phyloP scores from a whole-genome alignment of 2,329 filamentous ascomycete species.

The Colletotrichum lindemuthianum region DNA sequence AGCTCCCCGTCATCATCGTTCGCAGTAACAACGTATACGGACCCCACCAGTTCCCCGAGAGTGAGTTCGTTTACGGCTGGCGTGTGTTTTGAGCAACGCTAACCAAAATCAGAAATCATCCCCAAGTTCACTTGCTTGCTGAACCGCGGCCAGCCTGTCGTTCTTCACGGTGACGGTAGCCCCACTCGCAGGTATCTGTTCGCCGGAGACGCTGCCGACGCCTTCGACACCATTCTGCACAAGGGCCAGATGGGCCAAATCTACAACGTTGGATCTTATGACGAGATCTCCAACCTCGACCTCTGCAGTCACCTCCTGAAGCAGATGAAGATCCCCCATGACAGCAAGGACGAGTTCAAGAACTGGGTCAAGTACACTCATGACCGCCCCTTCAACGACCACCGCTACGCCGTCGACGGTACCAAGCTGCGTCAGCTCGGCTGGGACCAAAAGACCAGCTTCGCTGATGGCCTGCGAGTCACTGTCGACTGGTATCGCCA shows the following conservation, averaged over 20 bases:
- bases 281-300: slow-evolving; percentile 80
- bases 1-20: slow-evolving; percentile 81
- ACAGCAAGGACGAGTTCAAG: slow-evolving; percentile 62
- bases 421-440: slow-evolving; percentile 74
- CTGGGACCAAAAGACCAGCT: slow-evolving; percentile 74
- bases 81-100: slow-evolving; percentile 10
- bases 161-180: slow-evolving; percentile 80
- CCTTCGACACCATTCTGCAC: slow-evolving; percentile 86
- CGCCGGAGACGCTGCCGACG: slow-evolving; percentile 82
- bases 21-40: slow-evolving; percentile 88
- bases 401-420: slow-evolving; percentile 77
- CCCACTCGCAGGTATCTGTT: slow-evolving; percentile 81
- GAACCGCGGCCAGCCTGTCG: slow-evolving; percentile 71
- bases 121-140: slow-evolving; percentile 83
- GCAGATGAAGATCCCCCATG: slow-evolving; percentile 66
- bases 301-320: slow-evolving; percentile 73
- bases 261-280: slow-evolving; percentile 83
- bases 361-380: slow-evolving; percentile 79
- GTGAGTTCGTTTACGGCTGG: slow-evolving; percentile 56
- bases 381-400: slow-evolving; percentile 83
- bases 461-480: slow-evolving; percentile 69
- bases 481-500: slow-evolving; percentile 77
- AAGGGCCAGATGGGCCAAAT: slow-evolving; percentile 77
- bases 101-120: slow-evolving; percentile 74
- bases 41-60: slow-evolving; percentile 85